These are phyloP conservation scores for Vanilla planifolia DNA, from an alignment of 106 monocot species.

Conservation along the genomic window DNA sequence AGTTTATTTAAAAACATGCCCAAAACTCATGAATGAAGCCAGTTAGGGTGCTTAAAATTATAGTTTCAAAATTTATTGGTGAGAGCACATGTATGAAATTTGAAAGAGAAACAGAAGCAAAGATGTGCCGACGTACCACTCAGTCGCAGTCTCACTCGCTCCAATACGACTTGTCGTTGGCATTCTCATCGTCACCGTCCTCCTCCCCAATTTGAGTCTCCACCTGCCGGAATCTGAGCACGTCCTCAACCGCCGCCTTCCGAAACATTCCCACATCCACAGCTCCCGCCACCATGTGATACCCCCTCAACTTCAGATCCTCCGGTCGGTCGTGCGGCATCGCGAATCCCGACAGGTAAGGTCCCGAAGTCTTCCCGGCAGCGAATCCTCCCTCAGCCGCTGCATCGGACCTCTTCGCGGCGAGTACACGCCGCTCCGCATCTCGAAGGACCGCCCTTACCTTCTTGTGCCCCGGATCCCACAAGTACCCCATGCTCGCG, in stretches of 20 bases:
- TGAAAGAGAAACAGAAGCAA: no score
- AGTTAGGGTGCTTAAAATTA: no score
- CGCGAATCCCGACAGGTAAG: slow-evolving; percentile 65
- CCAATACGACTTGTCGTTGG: slow-evolving; percentile 32
- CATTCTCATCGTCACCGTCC: slow-evolving; percentile 25
- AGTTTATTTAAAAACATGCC: no score
- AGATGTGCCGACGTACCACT: no score
- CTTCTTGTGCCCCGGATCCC: slow-evolving; percentile 78
- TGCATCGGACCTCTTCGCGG: slow-evolving; percentile 5
- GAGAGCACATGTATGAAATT: no score
- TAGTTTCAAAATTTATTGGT: no score
- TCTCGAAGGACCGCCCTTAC: slow-evolving; percentile 56
- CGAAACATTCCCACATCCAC: slow-evolving; percentile 75
- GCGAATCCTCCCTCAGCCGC: slow-evolving; percentile 11
- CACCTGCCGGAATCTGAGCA: slow-evolving; percentile 35
- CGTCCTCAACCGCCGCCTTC: slow-evolving; percentile 74
- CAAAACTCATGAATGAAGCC: no score
- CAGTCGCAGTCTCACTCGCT: slow-evolving; percentile 43
- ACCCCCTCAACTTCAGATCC: slow-evolving; percentile 74
- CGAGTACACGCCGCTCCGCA: slow-evolving; percentile 53
- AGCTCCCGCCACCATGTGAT: slow-evolving; percentile 78
- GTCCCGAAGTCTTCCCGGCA: slow-evolving; percentile 1
- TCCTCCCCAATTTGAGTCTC: slow-evolving; percentile 52
- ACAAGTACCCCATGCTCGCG: slow-evolving; percentile 80
- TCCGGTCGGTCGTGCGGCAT: slow-evolving; percentile 75